Percentiles rank a stretch among this genome's conserved stretches.
phyloP scores from a whole-genome alignment of 108 stramenopile genomes.

The Nannochloropsis gaditana region DNA sequence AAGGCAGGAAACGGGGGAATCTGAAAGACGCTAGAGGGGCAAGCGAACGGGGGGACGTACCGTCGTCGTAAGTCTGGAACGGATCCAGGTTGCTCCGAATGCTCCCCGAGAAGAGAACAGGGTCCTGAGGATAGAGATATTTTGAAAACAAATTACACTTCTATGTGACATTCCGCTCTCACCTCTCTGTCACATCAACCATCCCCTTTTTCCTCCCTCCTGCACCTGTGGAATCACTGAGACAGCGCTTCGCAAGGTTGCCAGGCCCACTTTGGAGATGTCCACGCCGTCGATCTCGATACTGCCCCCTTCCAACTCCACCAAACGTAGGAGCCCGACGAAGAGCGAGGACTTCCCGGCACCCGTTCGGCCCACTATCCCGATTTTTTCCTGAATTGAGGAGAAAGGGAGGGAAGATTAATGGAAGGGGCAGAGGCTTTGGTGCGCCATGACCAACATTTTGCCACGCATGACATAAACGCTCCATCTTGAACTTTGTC shows the following conservation, averaged over 20 bases:
- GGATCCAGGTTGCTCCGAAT: slow-evolving; percentile 77
- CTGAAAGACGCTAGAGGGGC: background rate
- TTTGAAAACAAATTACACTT: background rate
- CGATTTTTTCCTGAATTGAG: slow-evolving; percentile 38
- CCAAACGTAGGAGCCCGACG: slow-evolving; percentile 71
- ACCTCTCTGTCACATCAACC: background rate
- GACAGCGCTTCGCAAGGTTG: slow-evolving; percentile 68
- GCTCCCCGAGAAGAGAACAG: slow-evolving; percentile 82
- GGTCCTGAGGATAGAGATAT: slow-evolving; percentile 54
- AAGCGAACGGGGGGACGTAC: background rate
- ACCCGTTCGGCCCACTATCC: slow-evolving; percentile 61
- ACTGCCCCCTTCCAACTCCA: slow-evolving; percentile 40
- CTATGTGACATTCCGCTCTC: background rate
- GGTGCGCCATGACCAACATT: too few relatives aligned
- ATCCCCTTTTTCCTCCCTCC: background rate
- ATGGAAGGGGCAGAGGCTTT: too few relatives aligned
- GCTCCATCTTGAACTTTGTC: too few relatives aligned
- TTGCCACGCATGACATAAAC: too few relatives aligned
- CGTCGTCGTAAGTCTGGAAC: slow-evolving; percentile 60
- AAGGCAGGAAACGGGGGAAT: background rate
- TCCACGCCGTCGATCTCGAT: slow-evolving; percentile 75
- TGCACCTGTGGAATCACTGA: slow-evolving; percentile 81
- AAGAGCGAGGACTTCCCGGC: slow-evolving; percentile 62
- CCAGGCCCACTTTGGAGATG: slow-evolving; percentile 67
- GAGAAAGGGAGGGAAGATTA: background rate